phyloP scores from a whole-genome alignment of 495 filamentous ascomycete species.

The Penicillium coffeae region DNA sequence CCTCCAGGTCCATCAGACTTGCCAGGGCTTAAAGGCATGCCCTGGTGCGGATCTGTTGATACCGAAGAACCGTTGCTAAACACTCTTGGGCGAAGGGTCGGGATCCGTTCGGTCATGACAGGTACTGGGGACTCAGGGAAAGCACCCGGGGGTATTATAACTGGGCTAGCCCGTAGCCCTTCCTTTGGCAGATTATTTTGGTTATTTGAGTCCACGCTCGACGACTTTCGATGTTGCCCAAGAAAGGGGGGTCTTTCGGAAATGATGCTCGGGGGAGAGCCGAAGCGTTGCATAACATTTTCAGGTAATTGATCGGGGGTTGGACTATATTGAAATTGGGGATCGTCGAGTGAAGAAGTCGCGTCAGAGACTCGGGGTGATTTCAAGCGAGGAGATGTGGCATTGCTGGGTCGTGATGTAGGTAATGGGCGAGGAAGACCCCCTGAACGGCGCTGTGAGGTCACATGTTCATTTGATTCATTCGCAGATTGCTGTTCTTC shows the following conservation, averaged over 20 bases:
- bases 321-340: constrained; percentile 1
- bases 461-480: constrained; percentile 12
- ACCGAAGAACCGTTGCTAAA: constrained; percentile 39
- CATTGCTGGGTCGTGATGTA: constrained; percentile 22
- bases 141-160: constrained; percentile 24
- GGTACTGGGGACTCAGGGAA: constrained; percentile 20
- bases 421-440: constrained; percentile 34
- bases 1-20: constrained; percentile 52
- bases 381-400: constrained; percentile 40
- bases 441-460: constrained; percentile 33
- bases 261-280: constrained; percentile 20
- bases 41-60: constrained; percentile 27
- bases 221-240: constrained; percentile 34
- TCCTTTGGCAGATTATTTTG: constrained; percentile 18
- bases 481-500: constrained; percentile 32
- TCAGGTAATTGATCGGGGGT: constrained; percentile 13
- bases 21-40: constrained; percentile 41
- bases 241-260: constrained; percentile 14
- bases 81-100: constrained; percentile 35
- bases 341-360: constrained; percentile 25
- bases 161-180: constrained; percentile 32
- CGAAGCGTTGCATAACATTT: constrained; percentile 14
- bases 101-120: constrained; percentile 27
- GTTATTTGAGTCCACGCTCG: constrained; percentile 34
- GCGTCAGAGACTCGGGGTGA: constrained; percentile 35